Evolutionary conservation across 2,329 filamentous ascomycete species (phyloP), one percentile per base, ranked within the genome.

Genomic region (Pseudocercospora fijiensis): DNA sequence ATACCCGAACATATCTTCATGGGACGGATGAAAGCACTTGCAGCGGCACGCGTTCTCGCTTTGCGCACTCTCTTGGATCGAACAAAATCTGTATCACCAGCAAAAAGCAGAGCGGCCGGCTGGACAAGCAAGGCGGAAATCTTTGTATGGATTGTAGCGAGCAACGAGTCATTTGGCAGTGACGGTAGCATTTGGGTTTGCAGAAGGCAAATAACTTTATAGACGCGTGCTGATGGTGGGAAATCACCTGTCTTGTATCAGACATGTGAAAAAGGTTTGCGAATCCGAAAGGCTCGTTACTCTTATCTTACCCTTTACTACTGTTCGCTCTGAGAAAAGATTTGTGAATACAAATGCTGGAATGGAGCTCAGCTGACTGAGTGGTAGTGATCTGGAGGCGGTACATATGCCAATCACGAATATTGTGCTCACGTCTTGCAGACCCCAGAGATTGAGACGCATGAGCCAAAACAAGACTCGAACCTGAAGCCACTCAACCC

Each of bases 31-130:
- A 37, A 37, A 37, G 33, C 33, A 56, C 28, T 33, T 20, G 28
- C 52, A 27, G 30, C 28, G 52, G 52, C 52, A n/a, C 47, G 9
- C 4, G 47, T 7, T 26, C 22, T 52, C 26, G 47, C 47, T 52
- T 52, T 26, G n/a, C 22, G 22, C 47, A 22, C 52, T 58, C 37
- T 45, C 33, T 58, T 58, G 56, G 56, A 58, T 58, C 26, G 56
- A 45, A 6, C 13, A 45, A 45, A 33, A n/a, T 37, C 26, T 58
- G 56, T 58, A 58, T 49, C 56, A 58, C 49, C 56, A 58, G 41
- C 56, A 49, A 58, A 45, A 49, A 58, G 56, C 27, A 49, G 27
- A 45, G 56, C 20, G 22, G 56, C 56, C 41, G 56, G 56, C 33
- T 49, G 33, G 45, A 18, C 26, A 49, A 27, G 56, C 37, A 18